Evolutionary conservation across 441 rosid genomes (phyloP).

Genomic region (Bocquillonia castaneifolia): DNA sequence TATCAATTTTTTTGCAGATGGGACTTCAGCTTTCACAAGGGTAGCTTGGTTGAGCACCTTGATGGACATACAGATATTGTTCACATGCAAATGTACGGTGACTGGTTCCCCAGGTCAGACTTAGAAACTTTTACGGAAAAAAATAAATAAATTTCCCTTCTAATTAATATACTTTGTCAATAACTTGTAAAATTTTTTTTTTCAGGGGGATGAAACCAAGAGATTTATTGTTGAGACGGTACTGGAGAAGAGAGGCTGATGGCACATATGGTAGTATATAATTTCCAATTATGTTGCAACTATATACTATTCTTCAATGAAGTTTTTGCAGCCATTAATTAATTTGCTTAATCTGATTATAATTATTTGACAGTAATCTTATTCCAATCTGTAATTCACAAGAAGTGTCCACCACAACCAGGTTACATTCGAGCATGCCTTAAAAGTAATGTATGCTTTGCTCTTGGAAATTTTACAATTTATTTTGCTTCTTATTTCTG

Average conservation of each 20-base stretch:
- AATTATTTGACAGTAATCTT: constrained; percentile 61
- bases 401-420: constrained; percentile 56
- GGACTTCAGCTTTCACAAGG: constrained; percentile 77
- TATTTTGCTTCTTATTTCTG: constrained; percentile 1
- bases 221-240: constrained; percentile 71
- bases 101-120: constrained; percentile 76
- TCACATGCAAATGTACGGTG: constrained; percentile 57
- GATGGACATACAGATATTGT: constrained; percentile 91
- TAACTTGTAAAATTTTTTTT: constrained; percentile 9
- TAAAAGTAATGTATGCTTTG: constrained; percentile 74
- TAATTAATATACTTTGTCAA: background rate
- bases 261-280: constrained; percentile 78
- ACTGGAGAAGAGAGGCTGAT: constrained; percentile 96
- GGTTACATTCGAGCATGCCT: constrained; percentile 85
- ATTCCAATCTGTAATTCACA: constrained; percentile 82
- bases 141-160: background rate
- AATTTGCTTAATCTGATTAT: too few relatives aligned
- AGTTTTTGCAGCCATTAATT: constrained; percentile 5
- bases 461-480: constrained; percentile 16
- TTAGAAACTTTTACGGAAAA: background rate
- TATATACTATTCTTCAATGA: background rate
- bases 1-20: constrained; percentile 50
- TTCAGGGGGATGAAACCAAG: constrained; percentile 72
- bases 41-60: constrained; percentile 74
- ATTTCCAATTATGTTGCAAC: background rate